Evolutionary conservation across 2,329 filamentous ascomycete species (phyloP).

Genomic region (Penicillium sp.): DNA sequence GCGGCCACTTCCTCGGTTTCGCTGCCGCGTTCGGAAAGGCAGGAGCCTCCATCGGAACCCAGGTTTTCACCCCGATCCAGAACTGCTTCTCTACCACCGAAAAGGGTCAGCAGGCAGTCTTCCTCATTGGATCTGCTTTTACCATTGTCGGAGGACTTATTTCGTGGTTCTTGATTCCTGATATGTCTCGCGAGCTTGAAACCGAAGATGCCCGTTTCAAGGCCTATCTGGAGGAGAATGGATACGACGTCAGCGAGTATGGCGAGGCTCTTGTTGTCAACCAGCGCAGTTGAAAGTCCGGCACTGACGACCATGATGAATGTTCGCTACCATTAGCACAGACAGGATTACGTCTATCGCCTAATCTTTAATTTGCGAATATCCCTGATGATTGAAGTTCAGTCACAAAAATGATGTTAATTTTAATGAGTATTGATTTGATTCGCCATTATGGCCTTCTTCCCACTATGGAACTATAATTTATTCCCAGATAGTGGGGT

Average conservation of each 20-base stretch:
- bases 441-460: neutral
- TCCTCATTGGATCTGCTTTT: slow-evolving; percentile 54
- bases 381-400: neutral
- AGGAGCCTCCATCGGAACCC: slow-evolving; percentile 52
- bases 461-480: neutral
- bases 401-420: neutral
- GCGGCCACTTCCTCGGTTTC: slow-evolving; percentile 53
- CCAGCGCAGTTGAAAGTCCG: neutral
- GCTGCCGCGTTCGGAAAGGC: slow-evolving; percentile 51
- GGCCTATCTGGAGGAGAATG: slow-evolving; percentile 45
- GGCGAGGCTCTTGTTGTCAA: slow-evolving; percentile 5
- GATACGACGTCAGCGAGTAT: slow-evolving; percentile 34
- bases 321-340: neutral
- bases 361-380: neutral
- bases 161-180: slow-evolving; percentile 49
- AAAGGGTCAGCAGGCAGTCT: slow-evolving; percentile 53
- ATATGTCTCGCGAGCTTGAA: slow-evolving; percentile 44
- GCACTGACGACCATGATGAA: neutral
- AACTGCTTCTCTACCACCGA: slow-evolving; percentile 43
- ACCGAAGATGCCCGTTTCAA: slow-evolving; percentile 49
- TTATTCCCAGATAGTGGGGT: neutral
- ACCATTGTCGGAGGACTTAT: slow-evolving; percentile 48
- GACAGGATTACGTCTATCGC: neutral
- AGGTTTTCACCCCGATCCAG: slow-evolving; percentile 55
- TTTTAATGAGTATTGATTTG: neutral